Conservation (phyloP, 2,329 filamentous ascomycete genomes). For the Fusarium coffeatum region DNA sequence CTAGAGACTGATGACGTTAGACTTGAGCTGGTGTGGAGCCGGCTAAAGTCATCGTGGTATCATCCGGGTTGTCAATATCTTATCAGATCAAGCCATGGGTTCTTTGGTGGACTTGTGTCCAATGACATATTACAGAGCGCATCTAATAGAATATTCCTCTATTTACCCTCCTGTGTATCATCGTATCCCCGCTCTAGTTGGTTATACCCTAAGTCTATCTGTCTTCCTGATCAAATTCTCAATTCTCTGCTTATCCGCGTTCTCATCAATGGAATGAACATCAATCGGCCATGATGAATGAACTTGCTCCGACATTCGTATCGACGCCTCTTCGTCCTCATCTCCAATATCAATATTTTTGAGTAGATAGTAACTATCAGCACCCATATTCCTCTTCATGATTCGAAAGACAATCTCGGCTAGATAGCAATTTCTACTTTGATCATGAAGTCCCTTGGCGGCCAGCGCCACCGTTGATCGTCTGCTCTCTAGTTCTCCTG, state of each 20-base stretch:
- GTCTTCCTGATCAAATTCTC: not conserved
- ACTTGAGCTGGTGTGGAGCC: not conserved
- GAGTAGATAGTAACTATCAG: rapidly evolving
- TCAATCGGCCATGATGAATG: not conserved
- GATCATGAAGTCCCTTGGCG: not conserved
- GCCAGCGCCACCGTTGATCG: not conserved
- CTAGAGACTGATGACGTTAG: not conserved
- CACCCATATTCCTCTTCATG: not conserved
- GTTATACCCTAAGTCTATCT: not conserved
- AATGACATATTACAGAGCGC: not conserved
- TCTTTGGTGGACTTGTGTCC: not conserved
- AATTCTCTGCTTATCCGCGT: not conserved
- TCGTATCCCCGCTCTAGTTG: not conserved
- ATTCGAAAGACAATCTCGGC: not conserved
- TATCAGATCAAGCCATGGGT: not conserved
- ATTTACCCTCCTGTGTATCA: not conserved
- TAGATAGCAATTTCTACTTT: not conserved
- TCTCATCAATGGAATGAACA: not conserved
- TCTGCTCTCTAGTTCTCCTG: not conserved
- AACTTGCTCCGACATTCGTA: not conserved
- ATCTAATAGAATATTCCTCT: not conserved
- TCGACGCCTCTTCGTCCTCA: not conserved
- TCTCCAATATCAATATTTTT: not conserved
- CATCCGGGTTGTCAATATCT: not conserved
- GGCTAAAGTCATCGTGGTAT: not conserved